Evolutionary conservation across 108 stramenopile species (phyloP).

Genomic region (Cyclostephanos tholiformis): DNA sequence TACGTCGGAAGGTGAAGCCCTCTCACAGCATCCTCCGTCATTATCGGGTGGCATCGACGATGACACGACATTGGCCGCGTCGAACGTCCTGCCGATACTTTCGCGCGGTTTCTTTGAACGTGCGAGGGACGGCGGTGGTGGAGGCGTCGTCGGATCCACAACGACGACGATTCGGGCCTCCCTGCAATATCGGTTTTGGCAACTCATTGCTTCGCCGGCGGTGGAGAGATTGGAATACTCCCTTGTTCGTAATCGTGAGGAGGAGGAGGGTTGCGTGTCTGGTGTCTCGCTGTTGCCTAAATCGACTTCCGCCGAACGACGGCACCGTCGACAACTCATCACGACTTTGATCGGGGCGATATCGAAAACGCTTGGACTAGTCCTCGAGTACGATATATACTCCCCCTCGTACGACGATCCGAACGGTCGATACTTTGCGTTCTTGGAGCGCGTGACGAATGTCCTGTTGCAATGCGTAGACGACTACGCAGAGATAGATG

Average conservation of each 20-base stretch:
- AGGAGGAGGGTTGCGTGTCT: not conserved
- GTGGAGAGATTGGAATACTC: conserved; percentile 18
- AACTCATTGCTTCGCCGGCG: conserved; percentile 14
- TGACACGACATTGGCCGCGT: conserved; percentile 5
- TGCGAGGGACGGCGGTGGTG: not conserved
- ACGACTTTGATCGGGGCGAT: conserved; percentile 28
- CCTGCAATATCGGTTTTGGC: conserved; percentile 50
- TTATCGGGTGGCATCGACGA: not conserved
- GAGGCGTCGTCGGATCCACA: not conserved
- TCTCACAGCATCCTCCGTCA: too few species aligned
- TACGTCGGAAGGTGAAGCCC: not conserved
- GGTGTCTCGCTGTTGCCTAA: too few species aligned
- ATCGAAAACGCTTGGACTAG: conserved; percentile 34
- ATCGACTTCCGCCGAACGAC: too few species aligned
- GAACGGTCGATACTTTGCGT: conserved; percentile 46
- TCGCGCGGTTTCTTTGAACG: conserved; percentile 34
- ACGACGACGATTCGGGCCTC: conserved; percentile 28
- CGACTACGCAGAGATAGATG: not conserved
- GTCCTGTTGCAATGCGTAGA: conserved; percentile 11
- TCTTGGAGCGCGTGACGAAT: conserved; percentile 48
- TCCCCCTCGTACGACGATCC: conserved; percentile 64
- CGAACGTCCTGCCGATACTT: conserved; percentile 23
- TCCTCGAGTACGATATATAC: conserved; percentile 70
- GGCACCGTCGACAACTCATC: not conserved
- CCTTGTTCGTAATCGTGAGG: not conserved